These are phyloP conservation scores for Panaeolus cyanescens DNA, from an alignment of 768 basidiomycete genomes.

Conservation along the genomic window DNA sequence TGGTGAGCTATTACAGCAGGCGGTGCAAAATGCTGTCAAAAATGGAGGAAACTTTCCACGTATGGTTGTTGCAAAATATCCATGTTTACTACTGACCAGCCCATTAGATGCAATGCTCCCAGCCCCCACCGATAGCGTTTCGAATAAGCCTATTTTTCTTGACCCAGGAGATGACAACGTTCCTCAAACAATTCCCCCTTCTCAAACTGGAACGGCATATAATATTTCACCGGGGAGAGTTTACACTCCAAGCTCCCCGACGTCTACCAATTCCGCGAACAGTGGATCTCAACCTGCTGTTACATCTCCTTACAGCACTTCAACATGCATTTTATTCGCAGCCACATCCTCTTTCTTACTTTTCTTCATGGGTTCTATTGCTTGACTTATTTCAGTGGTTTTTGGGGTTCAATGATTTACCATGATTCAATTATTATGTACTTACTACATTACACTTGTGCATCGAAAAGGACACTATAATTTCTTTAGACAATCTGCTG, in stretches of 20 bases:
- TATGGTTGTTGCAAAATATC: conserved; percentile 14
- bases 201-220: neutral
- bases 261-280: neutral
- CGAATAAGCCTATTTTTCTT: conserved; percentile 10
- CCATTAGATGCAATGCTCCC: conserved; percentile 31
- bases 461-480: neutral
- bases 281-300: neutral
- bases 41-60: conserved; percentile 42
- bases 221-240: neutral
- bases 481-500: neutral
- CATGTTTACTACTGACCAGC: neutral
- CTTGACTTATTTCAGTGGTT: neutral
- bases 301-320: no score
- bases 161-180: neutral
- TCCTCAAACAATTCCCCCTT: neutral
- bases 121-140: conserved; percentile 37
- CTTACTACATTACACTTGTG: neutral
- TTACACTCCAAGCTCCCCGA: neutral
- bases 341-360: neutral
- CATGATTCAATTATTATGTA: neutral
- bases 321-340: neutral
- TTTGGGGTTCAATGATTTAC: neutral
- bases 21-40: conserved; percentile 35
- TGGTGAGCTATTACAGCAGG: conserved; percentile 32
- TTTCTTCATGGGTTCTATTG: neutral